Conservation (phyloP, 352 stramenopile genomes). For the Achlya hypogyna region DNA sequence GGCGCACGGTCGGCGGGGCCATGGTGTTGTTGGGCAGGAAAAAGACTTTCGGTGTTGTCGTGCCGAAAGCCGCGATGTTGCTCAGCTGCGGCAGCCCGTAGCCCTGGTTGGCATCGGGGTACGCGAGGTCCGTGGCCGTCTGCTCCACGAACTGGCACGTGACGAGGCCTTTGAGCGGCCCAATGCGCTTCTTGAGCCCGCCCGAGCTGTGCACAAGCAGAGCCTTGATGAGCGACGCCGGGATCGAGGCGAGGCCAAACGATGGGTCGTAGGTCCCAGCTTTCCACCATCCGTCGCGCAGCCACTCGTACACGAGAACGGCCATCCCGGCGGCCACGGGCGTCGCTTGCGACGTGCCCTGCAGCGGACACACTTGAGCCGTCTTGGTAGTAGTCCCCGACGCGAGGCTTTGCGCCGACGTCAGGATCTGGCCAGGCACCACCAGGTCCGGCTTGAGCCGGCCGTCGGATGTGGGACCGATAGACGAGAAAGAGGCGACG, state of each 20-base stretch:
- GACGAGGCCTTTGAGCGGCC: constrained; percentile 25
- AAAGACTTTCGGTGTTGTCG: neutral
- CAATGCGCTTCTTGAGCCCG: constrained; percentile 40
- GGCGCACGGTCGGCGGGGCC: neutral
- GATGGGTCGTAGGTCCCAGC: constrained; percentile 38
- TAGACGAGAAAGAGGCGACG: constrained; percentile 76
- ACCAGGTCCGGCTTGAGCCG: constrained; percentile 84
- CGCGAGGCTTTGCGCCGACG: constrained; percentile 56
- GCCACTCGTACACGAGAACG: constrained; percentile 67
- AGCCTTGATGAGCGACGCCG: constrained; percentile 69
- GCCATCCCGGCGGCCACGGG: constrained; percentile 64
- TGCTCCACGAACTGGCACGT: constrained; percentile 37
- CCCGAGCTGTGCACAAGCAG: constrained; percentile 71
- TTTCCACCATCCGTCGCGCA: constrained; percentile 75
- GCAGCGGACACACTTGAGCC: constrained; percentile 48
- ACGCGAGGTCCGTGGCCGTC: constrained; percentile 32
- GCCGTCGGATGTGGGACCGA: constrained; percentile 68
- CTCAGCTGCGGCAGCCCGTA: constrained; percentile 77
- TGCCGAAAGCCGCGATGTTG: constrained; percentile 37
- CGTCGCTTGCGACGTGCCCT: constrained; percentile 64
- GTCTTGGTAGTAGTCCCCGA: constrained; percentile 47
- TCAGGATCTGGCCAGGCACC: constrained; percentile 69
- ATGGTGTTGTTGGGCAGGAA: constrained; percentile 13
- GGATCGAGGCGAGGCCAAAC: constrained; percentile 48
- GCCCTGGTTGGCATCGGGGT: constrained; percentile 68